Evolutionary conservation across 2,329 filamentous ascomycete genomes (phyloP).

Genomic region (Aschersonia sp.): DNA sequence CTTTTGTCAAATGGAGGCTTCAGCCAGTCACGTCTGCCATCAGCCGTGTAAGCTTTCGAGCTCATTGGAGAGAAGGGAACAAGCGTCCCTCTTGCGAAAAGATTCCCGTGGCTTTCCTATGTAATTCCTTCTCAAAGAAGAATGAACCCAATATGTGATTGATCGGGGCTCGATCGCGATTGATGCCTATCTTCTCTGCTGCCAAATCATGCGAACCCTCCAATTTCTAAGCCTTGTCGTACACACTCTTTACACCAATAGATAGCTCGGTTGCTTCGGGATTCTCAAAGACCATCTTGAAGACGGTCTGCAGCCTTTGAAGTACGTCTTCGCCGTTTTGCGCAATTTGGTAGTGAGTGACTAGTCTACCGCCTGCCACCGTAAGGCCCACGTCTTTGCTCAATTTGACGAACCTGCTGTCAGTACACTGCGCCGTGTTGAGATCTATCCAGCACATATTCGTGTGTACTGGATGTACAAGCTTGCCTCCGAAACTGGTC

Average conservation of each 20-base stretch:
- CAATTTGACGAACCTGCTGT: slow-evolving; percentile 21
- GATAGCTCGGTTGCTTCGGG: background rate
- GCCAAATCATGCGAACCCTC: too few species aligned
- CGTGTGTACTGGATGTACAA: slow-evolving; percentile 61
- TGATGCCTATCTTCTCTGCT: too few species aligned
- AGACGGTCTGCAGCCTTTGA: slow-evolving; percentile 37
- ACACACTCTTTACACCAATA: slow-evolving; percentile 1
- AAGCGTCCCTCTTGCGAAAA: too few species aligned
- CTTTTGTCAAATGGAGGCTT: too few species aligned
- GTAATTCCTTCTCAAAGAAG: too few species aligned
- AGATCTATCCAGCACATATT: slow-evolving; percentile 86
- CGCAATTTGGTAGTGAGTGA: slow-evolving; percentile 47
- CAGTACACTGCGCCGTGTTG: slow-evolving; percentile 35
- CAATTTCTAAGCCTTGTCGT: background rate
- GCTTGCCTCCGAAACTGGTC: slow-evolving; percentile 52
- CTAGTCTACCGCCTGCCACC: slow-evolving; percentile 25
- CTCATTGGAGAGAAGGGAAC: too few species aligned
- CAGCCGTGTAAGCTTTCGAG: too few species aligned
- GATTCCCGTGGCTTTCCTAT: too few species aligned
- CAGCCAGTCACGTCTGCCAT: too few species aligned
- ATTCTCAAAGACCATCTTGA: slow-evolving; percentile 21
- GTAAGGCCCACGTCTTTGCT: slow-evolving; percentile 27
- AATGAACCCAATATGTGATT: too few species aligned
- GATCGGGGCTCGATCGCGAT: too few species aligned
- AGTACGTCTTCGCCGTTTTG: slow-evolving; percentile 45